Evolutionary conservation across 306 rosid species (phyloP).

Genomic region (Casuarina cunninghamiana): DNA sequence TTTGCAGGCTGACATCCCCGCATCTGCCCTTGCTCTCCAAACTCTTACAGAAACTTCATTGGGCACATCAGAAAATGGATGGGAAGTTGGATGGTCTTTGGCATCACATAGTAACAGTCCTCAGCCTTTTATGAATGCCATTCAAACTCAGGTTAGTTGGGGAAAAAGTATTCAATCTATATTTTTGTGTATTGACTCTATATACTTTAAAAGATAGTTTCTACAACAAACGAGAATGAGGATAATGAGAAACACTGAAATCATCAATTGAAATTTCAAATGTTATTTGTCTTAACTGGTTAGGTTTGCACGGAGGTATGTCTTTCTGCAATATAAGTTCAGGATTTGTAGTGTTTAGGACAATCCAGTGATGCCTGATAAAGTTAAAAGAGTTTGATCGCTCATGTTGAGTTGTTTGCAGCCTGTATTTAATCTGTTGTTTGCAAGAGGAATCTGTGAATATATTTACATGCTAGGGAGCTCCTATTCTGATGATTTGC

Average conservation of each 20-base stretch:
- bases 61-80: slow-evolving; percentile 62
- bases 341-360: neutral
- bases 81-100: slow-evolving; percentile 98
- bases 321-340: neutral
- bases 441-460: neutral
- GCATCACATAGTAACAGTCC: slow-evolving; percentile 59
- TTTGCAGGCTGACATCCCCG: slow-evolving; percentile 70
- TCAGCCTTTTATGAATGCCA: slow-evolving; percentile 35
- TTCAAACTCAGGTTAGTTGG: slow-evolving; percentile 55
- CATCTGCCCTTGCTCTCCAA: slow-evolving; percentile 65
- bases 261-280: neutral
- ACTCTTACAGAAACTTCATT: slow-evolving; percentile 73
- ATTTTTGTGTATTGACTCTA: too few relatives aligned
- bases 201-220: too few relatives aligned
- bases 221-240: neutral
- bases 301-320: neutral
- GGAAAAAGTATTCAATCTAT: neutral
- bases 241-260: neutral
- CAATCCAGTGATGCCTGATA: neutral
- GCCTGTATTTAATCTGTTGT: neutral
- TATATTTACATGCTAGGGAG: neutral
- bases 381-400: neutral
- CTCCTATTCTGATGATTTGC: slow-evolving; percentile 21
- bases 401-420: neutral
- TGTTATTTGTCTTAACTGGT: neutral